phyloP scores from a whole-genome alignment of 1,284 basidiomycete species.

The Amylostereum areolatum region DNA sequence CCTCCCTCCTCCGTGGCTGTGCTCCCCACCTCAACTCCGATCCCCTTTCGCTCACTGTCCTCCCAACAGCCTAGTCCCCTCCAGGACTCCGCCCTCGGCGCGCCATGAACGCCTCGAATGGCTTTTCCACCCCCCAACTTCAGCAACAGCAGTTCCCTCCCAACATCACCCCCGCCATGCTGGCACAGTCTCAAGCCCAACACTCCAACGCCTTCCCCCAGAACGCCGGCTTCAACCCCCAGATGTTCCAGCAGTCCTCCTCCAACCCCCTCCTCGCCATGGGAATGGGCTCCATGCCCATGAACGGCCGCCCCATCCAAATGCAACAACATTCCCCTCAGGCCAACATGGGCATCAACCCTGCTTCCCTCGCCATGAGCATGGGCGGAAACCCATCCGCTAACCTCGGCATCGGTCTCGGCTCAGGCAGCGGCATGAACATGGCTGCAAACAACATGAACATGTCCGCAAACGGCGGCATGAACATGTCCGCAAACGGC shows the following conservation, averaged over 20 bases:
- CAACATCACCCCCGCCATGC: constrained; percentile 28
- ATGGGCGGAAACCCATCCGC: too few species aligned
- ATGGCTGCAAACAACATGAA: constrained; percentile 1
- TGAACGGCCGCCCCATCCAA: too few species aligned
- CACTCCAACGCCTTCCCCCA: constrained; percentile 15
- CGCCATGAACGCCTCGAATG: constrained; percentile 8
- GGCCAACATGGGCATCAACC: too few species aligned
- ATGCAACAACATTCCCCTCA: too few species aligned
- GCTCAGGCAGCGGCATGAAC: constrained; percentile 3
- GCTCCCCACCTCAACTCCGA: neutral
- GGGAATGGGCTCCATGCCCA: too few species aligned
- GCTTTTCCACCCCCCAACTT: constrained; percentile 12
- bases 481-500: constrained; percentile 4
- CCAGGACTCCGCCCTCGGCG: constrained; percentile 1
- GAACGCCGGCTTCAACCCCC: constrained; percentile 9
- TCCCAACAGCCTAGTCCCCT: constrained; percentile 4
- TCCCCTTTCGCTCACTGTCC: constrained; percentile 7
- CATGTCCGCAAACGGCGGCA: constrained; percentile 4
- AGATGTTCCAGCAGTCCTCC: constrained; percentile 5
- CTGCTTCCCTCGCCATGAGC: too few species aligned
- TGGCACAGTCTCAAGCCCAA: constrained; percentile 21
- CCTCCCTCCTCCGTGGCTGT: constrained; percentile 12
- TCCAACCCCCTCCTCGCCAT: too few species aligned
- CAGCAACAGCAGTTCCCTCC: constrained; percentile 10
- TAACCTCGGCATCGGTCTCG: too few species aligned